phyloP scores from a whole-genome alignment of 495 filamentous ascomycete species.

The Lasiosphaeris hirsuta region DNA sequence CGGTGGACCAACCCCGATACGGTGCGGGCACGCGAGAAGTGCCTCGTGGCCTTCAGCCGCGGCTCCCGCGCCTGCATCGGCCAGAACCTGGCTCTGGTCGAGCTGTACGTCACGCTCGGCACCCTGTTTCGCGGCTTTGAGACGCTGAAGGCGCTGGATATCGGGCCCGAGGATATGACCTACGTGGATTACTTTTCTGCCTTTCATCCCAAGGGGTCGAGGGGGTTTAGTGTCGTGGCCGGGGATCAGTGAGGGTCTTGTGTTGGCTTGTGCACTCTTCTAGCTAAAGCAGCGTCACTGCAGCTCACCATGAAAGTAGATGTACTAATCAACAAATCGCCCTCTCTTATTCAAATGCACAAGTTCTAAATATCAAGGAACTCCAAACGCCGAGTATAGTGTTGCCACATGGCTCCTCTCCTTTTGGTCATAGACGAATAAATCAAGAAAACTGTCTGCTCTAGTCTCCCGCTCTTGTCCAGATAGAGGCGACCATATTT shows the following conservation, averaged over 20 bases:
- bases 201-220: constrained; percentile 1
- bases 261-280: no score
- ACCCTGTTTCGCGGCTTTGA: constrained; percentile 43
- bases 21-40: constrained; percentile 27
- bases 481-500: no score
- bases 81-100: constrained; percentile 43
- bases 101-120: constrained; percentile 46
- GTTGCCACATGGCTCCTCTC: no score
- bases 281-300: no score
- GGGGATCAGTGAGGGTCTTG: neutral
- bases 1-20: constrained; percentile 26
- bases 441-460: no score
- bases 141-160: constrained; percentile 29
- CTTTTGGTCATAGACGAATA: no score
- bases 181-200: constrained; percentile 13
- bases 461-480: no score
- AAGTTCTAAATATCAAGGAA: no score
- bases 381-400: no score
- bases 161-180: constrained; percentile 5
- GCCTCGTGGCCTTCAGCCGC: constrained; percentile 41
- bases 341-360: no score
- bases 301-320: no score
- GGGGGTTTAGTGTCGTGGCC: constrained; percentile 2
- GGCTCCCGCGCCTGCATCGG: constrained; percentile 44
- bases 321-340: no score